These are phyloP conservation scores for Pythium phragmitis DNA, from an alignment of 352 stramenopile genomes.

Conservation along the genomic window DNA sequence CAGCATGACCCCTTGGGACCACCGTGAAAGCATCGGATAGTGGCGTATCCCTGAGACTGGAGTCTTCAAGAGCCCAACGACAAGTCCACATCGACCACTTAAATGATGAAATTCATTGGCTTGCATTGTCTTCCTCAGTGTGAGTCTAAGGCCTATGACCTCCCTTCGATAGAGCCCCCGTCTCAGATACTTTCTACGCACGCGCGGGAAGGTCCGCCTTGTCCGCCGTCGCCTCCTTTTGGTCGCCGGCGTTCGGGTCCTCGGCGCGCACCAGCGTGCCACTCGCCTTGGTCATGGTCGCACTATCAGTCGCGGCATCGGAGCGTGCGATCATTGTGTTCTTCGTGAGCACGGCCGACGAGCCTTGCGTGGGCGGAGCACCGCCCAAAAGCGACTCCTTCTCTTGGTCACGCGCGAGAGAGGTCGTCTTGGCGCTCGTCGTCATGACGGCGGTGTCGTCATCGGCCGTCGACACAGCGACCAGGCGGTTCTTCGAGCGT, in stretches of 20 bases:
- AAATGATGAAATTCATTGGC: neutral
- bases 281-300: slow-evolving; percentile 17
- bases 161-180: neutral
- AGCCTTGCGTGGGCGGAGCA: neutral
- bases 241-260: neutral
- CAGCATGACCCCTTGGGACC: no score
- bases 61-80: no score
- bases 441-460: slow-evolving; percentile 21
- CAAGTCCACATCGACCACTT: no score
- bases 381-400: slow-evolving; percentile 1
- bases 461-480: slow-evolving; percentile 10
- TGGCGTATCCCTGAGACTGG: no score
- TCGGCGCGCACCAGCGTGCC: slow-evolving; percentile 9
- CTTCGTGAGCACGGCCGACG: slow-evolving; percentile 6
- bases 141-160: no score
- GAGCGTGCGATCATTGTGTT: slow-evolving; percentile 9
- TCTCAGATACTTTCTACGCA: neutral
- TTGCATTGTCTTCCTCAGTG: no score
- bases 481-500: slow-evolving; percentile 12
- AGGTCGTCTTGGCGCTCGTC: slow-evolving; percentile 8
- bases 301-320: slow-evolving; percentile 9
- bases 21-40: neutral
- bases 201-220: neutral
- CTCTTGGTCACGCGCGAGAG: neutral
- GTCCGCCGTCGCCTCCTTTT: neutral